These are phyloP conservation scores for Crotalaria pallida DNA, from an alignment of 306 rosid genomes.

Conservation along the genomic window DNA sequence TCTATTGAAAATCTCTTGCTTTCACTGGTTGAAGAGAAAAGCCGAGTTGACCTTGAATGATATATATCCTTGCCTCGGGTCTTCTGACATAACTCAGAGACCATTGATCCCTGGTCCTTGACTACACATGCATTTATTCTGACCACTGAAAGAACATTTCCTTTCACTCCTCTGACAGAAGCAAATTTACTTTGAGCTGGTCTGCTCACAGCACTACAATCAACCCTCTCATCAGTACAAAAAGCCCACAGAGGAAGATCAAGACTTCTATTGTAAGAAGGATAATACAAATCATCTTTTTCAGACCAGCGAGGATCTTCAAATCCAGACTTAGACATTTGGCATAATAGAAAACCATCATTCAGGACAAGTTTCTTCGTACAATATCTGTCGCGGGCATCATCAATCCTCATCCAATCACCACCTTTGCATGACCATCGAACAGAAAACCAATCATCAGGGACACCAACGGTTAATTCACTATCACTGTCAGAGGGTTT, in stretches of 20 bases:
- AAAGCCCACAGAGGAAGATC: conserved; percentile 95
- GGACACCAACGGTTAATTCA: conserved; percentile 34
- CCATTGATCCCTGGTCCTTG: conserved; percentile 78
- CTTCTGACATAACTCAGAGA: conserved; percentile 67
- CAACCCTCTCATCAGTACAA: conserved; percentile 69
- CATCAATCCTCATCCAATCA: conserved; percentile 95
- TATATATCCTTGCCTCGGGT: conserved; percentile 59
- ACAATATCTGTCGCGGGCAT: conserved; percentile 58
- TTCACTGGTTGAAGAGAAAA: conserved; percentile 58
- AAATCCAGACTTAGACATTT: conserved; percentile 79
- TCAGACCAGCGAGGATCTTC: conserved; percentile 95
- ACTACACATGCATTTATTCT: conserved; percentile 96
- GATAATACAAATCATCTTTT: conserved; percentile 81
- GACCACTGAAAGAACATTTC: conserved; percentile 75
- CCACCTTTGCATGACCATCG: conserved; percentile 98
- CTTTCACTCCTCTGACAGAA: conserved; percentile 66
- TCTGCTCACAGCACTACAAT: conserved; percentile 36
- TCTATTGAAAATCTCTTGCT: conserved; percentile 62
- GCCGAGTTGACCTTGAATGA: conserved; percentile 64
- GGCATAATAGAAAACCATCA: conserved; percentile 76
- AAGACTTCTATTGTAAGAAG: conserved; percentile 71
- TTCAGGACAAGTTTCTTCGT: conserved; percentile 82
- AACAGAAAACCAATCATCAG: conserved; percentile 75
- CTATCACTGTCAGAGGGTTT: conserved; percentile 48
- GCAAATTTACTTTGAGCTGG: conserved; percentile 51